Evolutionary conservation across 148 eudicot genomes (phyloP).

Genomic region (Agrostemma githago): DNA sequence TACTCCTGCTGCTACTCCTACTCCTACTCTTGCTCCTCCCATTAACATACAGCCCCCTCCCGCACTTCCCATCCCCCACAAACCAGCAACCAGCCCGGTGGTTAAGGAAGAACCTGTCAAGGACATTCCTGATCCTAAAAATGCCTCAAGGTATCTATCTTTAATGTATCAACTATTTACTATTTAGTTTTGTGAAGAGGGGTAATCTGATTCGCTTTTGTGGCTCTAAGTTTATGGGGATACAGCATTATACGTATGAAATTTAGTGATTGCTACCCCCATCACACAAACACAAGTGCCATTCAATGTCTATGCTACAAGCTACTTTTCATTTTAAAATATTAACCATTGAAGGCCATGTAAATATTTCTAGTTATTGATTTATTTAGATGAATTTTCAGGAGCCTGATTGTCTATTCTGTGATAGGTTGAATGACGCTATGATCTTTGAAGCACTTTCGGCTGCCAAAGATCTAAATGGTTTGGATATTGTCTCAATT

Average conservation of each 20-base stretch:
- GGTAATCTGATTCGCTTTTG: background rate
- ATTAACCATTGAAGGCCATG: background rate
- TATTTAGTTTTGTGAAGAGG: background rate
- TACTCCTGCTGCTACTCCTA: conserved; percentile 31
- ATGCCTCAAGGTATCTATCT: conserved; percentile 45
- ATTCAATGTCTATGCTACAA: background rate
- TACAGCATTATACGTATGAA: background rate
- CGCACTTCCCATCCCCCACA: conserved; percentile 27
- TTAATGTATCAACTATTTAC: background rate
- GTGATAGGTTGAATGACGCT: conserved; percentile 45
- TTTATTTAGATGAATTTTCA: background rate
- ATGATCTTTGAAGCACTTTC: conserved; percentile 78
- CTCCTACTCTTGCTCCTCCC: conserved; percentile 34
- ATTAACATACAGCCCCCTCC: conserved; percentile 21
- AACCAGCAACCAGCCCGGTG: conserved; percentile 37
- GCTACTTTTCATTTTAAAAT: background rate
- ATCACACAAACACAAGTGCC: background rate
- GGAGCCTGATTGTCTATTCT: conserved; percentile 12
- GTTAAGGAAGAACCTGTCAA: conserved; percentile 53
- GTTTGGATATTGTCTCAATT: conserved; percentile 56
- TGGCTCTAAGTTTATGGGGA: background rate
- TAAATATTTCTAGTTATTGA: background rate
- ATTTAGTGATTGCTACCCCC: background rate
- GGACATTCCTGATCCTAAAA: conserved; percentile 51
- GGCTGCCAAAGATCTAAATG: conserved; percentile 48